These are phyloP conservation scores for Cyclotella cryptica DNA, from an alignment of 108 stramenopile species.

Conservation along the genomic window DNA sequence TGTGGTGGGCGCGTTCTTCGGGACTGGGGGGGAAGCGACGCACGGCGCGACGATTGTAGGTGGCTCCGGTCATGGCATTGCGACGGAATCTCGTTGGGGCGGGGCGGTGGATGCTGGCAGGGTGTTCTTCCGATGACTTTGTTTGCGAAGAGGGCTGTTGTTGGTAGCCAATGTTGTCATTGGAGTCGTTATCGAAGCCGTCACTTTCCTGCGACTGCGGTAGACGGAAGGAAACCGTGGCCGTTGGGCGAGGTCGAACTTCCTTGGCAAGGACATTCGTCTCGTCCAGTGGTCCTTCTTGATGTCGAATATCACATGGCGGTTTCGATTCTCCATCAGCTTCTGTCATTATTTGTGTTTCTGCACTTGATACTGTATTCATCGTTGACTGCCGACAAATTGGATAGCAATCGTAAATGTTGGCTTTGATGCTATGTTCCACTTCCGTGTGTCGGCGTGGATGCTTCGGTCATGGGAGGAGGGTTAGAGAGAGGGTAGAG, in stretches of 20 bases:
- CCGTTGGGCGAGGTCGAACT: conserved; percentile 3
- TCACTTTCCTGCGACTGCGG: not conserved
- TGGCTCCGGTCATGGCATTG: not conserved
- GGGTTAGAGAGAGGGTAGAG: too few species aligned
- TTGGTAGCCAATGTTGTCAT: not conserved
- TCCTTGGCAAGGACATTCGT: not conserved
- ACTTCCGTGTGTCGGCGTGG: too few species aligned
- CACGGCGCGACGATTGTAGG: not conserved
- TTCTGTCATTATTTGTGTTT: too few species aligned
- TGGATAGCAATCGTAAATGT: too few species aligned
- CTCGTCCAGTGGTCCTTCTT: not conserved
- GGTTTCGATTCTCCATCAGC: not conserved
- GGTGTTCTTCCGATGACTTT: not conserved
- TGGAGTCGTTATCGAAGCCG: not conserved
- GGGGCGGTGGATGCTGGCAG: not conserved
- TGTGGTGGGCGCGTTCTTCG: not conserved
- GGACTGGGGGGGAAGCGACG: not conserved
- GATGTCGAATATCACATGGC: not conserved
- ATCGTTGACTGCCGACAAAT: too few species aligned
- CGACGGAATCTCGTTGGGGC: not conserved
- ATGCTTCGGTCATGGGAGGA: too few species aligned
- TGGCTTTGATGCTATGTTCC: too few species aligned
- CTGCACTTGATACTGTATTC: too few species aligned
- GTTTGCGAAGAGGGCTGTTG: not conserved
- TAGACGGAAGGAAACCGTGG: not conserved